These are phyloP conservation scores for Malassezia globosa DNA, from an alignment of 1,284 basidiomycete genomes.

Conservation along the genomic window DNA sequence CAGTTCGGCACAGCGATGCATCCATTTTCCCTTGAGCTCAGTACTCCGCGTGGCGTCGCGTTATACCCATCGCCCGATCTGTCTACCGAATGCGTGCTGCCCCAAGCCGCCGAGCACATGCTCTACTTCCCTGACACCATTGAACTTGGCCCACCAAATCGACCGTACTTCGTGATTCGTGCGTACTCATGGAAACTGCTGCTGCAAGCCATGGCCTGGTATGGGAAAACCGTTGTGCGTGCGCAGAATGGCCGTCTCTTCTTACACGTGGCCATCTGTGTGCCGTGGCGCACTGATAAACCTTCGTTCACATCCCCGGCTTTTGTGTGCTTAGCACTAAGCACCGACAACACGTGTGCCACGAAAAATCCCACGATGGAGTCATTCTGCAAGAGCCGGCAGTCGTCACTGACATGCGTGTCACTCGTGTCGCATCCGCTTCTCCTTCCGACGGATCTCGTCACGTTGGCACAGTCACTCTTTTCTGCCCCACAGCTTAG, in stretches of 20 bases:
- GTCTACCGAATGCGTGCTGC: background rate
- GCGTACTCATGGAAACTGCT: slow-evolving; percentile 18
- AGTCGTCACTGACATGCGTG: background rate
- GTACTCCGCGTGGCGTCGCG: background rate
- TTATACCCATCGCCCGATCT: slow-evolving; percentile 11
- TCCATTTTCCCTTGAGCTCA: slow-evolving; percentile 1
- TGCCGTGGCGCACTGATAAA: slow-evolving; percentile 2
- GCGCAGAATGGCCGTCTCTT: background rate
- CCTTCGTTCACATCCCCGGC: slow-evolving; percentile 1
- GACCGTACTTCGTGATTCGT: slow-evolving; percentile 14
- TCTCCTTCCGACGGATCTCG: slow-evolving; percentile 12
- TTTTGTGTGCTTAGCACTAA: slow-evolving; percentile 8
- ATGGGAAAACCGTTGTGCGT: slow-evolving; percentile 6
- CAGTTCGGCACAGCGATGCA: slow-evolving; percentile 12
- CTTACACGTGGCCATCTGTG: slow-evolving; percentile 7
- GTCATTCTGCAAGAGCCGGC: background rate
- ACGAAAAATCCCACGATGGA: background rate
- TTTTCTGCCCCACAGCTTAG: slow-evolving; percentile 17
- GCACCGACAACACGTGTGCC: background rate
- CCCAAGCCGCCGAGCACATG: background rate
- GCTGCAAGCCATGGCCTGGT: slow-evolving; percentile 15
- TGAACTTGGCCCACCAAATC: background rate
- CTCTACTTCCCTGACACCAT: slow-evolving; percentile 11
- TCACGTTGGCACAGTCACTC: slow-evolving; percentile 16
- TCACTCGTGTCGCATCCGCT: slow-evolving; percentile 9